Base-by-base conservation (phyloP, 768 basidiomycete species). In the Termitomyces bulborhizus region DNA sequence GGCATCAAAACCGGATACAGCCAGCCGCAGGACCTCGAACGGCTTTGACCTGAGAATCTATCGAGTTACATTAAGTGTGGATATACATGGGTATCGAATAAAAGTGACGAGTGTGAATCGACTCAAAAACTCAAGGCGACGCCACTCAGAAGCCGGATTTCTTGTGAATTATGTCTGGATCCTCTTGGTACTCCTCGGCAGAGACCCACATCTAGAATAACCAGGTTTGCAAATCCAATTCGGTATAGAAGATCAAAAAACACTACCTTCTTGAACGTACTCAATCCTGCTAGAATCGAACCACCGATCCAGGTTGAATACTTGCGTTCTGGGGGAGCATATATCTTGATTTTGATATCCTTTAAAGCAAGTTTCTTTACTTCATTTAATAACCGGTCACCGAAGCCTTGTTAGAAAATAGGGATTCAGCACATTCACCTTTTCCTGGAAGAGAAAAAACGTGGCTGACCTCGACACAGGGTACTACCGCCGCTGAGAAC, bases 341-440 rank as follows among this genome's bases (percentile, higher is more conserved):
- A 96, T 64, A 99, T 99, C 77, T 96, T 97, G 72, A 99, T 93
- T 77, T 98, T 99, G 65, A 96, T 83, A 62, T 98, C 96, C 68
- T 94, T 93, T 60, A 98, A 70, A 27, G 95, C 93, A 46, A 97
- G 75, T 74, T 92, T 95, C 79, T 98, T 98, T 50, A 97, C 91
- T 71, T 99, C 97, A 64, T 95, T 93, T 56, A 98, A 77, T 49
- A 99, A 77, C 51, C 97, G 87, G 73, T 98, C 97, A 48, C 95
- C 97, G 69, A 97, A 98, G 3, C 96, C 96, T 78, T 37, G 15
- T 40, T 40, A 52, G 55, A 11, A 21, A 12, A 39, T 18, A 53
- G 56, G 42, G 47, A 51, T 50, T 57, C 27, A 52, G 34, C 8
- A 55, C 31, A 59, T 42, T 49, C 42, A 57, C 42, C 46, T 34